These are phyloP conservation scores for Amphichorda felina DNA, from an alignment of 2,329 filamentous ascomycete genomes.

Conservation along the genomic window DNA sequence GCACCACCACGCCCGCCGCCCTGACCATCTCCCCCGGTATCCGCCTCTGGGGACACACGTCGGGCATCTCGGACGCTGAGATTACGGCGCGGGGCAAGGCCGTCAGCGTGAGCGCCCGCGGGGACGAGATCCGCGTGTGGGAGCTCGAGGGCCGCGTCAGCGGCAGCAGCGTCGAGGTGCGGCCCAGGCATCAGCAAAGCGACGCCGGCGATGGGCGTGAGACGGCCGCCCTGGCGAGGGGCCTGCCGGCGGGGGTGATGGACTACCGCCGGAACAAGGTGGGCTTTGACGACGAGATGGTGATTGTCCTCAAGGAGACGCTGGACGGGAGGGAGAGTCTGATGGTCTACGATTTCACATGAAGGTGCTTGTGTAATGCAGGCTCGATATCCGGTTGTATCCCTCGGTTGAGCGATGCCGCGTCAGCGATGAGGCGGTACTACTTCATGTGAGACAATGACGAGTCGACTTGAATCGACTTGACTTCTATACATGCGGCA, in stretches of 20 bases:
- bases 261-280: conserved; percentile 50
- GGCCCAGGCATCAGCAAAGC: conserved; percentile 17
- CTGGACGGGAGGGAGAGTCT: conserved; percentile 57
- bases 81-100: conserved; percentile 79
- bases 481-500: no score
- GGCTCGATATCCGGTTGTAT: no score
- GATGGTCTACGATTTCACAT: conserved; percentile 74
- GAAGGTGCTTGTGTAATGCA: neutral
- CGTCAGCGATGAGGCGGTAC: no score
- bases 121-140: conserved; percentile 76
- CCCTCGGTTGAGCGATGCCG: no score
- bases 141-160: conserved; percentile 64
- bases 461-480: no score
- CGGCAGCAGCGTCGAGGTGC: conserved; percentile 42
- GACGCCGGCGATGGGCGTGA: neutral
- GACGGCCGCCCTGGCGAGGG: neutral
- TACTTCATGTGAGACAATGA: no score
- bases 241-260: conserved; percentile 5
- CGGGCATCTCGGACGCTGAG: conserved; percentile 74
- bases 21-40: conserved; percentile 63
- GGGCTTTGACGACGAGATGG: conserved; percentile 83
- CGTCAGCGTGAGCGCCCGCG: conserved; percentile 75
- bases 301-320: conserved; percentile 72
- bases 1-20: conserved; percentile 55
- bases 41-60: conserved; percentile 84